phyloP scores from a whole-genome alignment of 495 filamentous ascomycete genomes.

The Daldinia decipiens region DNA sequence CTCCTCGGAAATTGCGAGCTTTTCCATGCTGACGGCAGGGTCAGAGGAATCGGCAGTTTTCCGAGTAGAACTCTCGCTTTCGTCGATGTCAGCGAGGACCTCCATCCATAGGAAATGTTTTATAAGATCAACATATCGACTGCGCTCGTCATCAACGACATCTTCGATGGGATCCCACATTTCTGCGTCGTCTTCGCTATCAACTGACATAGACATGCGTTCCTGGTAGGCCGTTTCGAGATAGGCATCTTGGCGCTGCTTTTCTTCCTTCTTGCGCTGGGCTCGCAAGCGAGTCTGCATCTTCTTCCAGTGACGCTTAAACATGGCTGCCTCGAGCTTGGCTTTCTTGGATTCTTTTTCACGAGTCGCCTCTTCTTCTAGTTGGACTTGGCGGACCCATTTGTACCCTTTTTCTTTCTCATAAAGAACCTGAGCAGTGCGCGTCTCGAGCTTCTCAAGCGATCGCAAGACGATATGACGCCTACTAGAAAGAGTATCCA shows the following conservation, averaged over 20 bases:
- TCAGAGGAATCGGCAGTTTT: constrained; percentile 25
- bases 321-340: constrained; percentile 62
- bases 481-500: constrained; percentile 57
- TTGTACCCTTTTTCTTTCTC: constrained; percentile 60
- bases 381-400: constrained; percentile 59
- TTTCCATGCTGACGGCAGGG: constrained; percentile 11
- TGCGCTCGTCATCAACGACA: constrained; percentile 58
- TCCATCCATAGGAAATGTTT: constrained; percentile 59
- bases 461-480: constrained; percentile 54
- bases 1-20: constrained; percentile 24
- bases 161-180: constrained; percentile 67
- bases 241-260: constrained; percentile 55
- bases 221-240: constrained; percentile 59
- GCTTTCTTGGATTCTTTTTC: constrained; percentile 65
- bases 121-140: constrained; percentile 55
- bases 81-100: constrained; percentile 22
- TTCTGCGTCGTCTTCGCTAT: constrained; percentile 47
- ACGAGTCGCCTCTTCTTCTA: constrained; percentile 57
- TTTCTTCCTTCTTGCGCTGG: constrained; percentile 54
- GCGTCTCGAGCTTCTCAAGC: constrained; percentile 59
- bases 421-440: constrained; percentile 59
- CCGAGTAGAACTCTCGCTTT: constrained; percentile 28
- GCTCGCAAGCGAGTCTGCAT: constrained; percentile 50
- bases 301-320: constrained; percentile 58
- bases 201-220: constrained; percentile 49